Evolutionary conservation across 106 monocot species (phyloP).

Genomic region (Agapanthus africanus): DNA sequence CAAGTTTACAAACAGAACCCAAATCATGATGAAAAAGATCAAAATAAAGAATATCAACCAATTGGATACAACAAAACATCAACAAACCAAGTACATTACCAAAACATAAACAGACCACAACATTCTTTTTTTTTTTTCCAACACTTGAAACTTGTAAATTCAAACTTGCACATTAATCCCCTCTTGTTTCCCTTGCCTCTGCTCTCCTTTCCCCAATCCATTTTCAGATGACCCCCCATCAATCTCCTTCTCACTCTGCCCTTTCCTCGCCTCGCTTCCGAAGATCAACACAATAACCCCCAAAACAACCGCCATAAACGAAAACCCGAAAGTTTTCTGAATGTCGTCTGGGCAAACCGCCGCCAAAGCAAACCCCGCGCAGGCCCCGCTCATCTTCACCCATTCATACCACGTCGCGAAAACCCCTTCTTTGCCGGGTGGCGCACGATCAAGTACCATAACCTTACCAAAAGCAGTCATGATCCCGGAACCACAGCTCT

Average conservation of each 20-base stretch:
- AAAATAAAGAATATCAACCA: conserved; percentile 1
- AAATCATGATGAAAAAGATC: no score
- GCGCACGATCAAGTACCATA: conserved; percentile 33
- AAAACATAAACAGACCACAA: no score
- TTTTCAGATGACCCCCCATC: not conserved
- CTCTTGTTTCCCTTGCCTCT: not conserved
- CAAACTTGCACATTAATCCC: conserved; percentile 8
- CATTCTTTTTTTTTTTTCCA: not conserved
- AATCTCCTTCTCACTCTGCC: conserved; percentile 12
- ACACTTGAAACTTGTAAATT: not conserved
- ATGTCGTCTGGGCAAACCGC: conserved; percentile 24
- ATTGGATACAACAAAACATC: conserved; percentile 1
- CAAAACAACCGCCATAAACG: conserved; percentile 25
- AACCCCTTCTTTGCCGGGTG: conserved; percentile 45
- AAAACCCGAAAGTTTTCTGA: conserved; percentile 21
- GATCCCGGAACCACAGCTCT: conserved; percentile 30
- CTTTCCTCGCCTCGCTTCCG: conserved; percentile 23
- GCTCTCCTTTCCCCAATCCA: conserved; percentile 4
- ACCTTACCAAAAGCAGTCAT: conserved; percentile 31
- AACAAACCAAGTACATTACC: conserved; percentile 1
- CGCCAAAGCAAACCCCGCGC: conserved; percentile 30
- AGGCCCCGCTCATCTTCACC: conserved; percentile 23
- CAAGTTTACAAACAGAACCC: no score
- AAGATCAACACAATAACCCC: conserved; percentile 38
- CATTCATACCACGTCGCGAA: conserved; percentile 33